Evolutionary conservation across 163 green algal species (phyloP).

Genomic region (Chlorella variabilis): DNA sequence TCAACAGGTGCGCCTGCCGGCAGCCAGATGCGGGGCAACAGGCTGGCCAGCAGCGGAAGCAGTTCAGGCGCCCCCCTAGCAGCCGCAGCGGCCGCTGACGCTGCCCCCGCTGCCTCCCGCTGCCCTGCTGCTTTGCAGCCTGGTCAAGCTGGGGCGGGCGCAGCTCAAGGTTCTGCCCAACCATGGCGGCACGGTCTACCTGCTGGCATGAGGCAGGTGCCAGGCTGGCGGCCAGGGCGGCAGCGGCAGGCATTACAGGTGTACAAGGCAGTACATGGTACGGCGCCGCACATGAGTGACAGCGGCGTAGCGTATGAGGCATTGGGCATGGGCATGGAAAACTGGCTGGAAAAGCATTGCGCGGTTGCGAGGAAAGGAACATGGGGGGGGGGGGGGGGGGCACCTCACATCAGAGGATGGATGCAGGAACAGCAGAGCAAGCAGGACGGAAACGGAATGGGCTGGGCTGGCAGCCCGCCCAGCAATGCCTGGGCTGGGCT

Average conservation of each 20-base stretch:
- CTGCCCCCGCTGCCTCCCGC: too few species aligned
- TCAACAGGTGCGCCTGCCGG: conserved; percentile 21
- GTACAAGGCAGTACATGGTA: neutral
- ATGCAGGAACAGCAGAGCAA: too few species aligned
- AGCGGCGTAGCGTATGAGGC: neutral
- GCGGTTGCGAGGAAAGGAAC: too few species aligned
- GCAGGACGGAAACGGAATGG: too few species aligned
- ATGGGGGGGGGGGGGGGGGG: too few species aligned
- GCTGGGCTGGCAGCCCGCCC: neutral
- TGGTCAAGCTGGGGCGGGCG: conserved; percentile 47
- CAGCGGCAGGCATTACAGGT: neutral
- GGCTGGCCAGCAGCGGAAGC: too few species aligned
- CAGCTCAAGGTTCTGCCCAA: conserved; percentile 42
- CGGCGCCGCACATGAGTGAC: neutral
- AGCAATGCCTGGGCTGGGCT: neutral
- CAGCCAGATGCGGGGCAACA: too few species aligned
- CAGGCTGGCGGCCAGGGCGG: neutral
- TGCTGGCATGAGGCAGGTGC: conserved; percentile 12
- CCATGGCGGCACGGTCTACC: conserved; percentile 40
- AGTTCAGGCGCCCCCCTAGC: too few species aligned
- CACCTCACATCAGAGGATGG: too few species aligned
- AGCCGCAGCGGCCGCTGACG: too few species aligned
- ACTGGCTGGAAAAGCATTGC: too few species aligned
- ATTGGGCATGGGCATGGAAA: too few species aligned
- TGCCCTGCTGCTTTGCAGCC: neutral